Percentiles rank a stretch among this genome's conserved stretches.
These are phyloP conservation scores for Lotus japonicus DNA, from an alignment of 306 rosid genomes.

Conservation along the genomic window DNA sequence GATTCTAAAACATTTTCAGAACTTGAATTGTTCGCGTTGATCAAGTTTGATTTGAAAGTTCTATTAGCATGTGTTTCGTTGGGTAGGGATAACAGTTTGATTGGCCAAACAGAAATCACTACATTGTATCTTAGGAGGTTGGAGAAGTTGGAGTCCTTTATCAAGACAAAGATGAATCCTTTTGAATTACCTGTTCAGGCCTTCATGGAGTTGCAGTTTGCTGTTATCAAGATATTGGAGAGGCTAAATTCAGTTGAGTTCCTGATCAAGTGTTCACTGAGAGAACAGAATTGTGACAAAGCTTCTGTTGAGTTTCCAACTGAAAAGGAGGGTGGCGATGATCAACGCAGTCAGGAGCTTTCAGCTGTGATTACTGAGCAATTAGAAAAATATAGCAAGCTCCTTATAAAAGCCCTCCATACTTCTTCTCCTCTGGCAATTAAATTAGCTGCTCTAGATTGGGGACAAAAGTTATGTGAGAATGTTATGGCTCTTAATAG, in stretches of 20 bases:
- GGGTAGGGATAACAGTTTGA: slow-evolving; percentile 46
- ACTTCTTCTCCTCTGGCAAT: slow-evolving; percentile 73
- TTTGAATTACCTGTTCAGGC: slow-evolving; percentile 57
- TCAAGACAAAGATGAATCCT: slow-evolving; percentile 59
- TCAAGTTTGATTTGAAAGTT: slow-evolving; percentile 80
- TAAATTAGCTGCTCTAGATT: slow-evolving; percentile 59
- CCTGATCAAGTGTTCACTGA: slow-evolving; percentile 45
- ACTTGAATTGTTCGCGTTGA: slow-evolving; percentile 59
- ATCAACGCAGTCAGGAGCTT: slow-evolving; percentile 26
- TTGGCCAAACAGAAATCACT: slow-evolving; percentile 44
- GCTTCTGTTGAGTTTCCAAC: slow-evolving; percentile 28
- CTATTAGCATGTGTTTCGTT: slow-evolving; percentile 57
- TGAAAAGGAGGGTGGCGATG: slow-evolving; percentile 22
- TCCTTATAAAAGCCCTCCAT: slow-evolving; percentile 60
- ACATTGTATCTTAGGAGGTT: slow-evolving; percentile 50
- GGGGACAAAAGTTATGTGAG: slow-evolving; percentile 70
- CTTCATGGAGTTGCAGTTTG: slow-evolving; percentile 67
- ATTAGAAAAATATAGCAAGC: slow-evolving; percentile 48
- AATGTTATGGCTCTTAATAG: slow-evolving; percentile 46
- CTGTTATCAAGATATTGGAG: slow-evolving; percentile 59
- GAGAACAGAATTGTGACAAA: slow-evolving; percentile 30
- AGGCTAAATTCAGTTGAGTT: slow-evolving; percentile 57
- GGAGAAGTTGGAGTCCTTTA: slow-evolving; percentile 51
- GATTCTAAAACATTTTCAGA: slow-evolving; percentile 48
- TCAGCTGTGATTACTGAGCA: slow-evolving; percentile 47